These are phyloP conservation scores for Fonsecaea nubica DNA, from an alignment of 2,329 filamentous ascomycete genomes.

Conservation along the genomic window DNA sequence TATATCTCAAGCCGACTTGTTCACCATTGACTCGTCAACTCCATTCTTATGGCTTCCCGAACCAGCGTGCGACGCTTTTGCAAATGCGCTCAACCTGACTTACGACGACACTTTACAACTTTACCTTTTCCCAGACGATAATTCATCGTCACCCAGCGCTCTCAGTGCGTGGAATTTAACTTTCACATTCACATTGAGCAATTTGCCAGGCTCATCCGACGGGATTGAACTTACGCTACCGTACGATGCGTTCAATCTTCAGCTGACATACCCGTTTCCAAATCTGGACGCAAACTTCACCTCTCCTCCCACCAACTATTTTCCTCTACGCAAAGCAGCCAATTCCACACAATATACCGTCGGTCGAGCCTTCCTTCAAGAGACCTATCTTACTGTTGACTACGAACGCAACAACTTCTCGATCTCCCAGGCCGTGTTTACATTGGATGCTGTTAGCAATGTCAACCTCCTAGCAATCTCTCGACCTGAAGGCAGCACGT, in stretches of 20 bases:
- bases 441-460: conserved; percentile 59
- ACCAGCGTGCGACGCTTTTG: conserved; percentile 47
- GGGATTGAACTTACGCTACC: conserved; percentile 47
- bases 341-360: conserved; percentile 47
- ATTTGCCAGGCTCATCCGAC: conserved; percentile 41
- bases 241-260: conserved; percentile 50
- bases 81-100: conserved; percentile 45
- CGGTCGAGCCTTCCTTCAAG: conserved; percentile 52
- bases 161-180: conserved; percentile 43
- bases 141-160: conserved; percentile 38
- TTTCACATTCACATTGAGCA: conserved; percentile 47
- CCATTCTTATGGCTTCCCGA: conserved; percentile 51
- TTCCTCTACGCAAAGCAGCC: conserved; percentile 48
- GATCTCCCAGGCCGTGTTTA: conserved; percentile 45
- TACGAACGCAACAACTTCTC: conserved; percentile 48
- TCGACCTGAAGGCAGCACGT: conserved; percentile 36
- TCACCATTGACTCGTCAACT: conserved; percentile 50
- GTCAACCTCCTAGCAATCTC: conserved; percentile 50
- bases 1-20: conserved; percentile 37
- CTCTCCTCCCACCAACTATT: conserved; percentile 44
- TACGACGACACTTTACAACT: conserved; percentile 47
- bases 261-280: conserved; percentile 46
- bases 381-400: conserved; percentile 49
- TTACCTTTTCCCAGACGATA: conserved; percentile 43
- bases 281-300: conserved; percentile 40